phyloP scores from a whole-genome alignment of 441 rosid genomes.

The Erodium moschatum region DNA sequence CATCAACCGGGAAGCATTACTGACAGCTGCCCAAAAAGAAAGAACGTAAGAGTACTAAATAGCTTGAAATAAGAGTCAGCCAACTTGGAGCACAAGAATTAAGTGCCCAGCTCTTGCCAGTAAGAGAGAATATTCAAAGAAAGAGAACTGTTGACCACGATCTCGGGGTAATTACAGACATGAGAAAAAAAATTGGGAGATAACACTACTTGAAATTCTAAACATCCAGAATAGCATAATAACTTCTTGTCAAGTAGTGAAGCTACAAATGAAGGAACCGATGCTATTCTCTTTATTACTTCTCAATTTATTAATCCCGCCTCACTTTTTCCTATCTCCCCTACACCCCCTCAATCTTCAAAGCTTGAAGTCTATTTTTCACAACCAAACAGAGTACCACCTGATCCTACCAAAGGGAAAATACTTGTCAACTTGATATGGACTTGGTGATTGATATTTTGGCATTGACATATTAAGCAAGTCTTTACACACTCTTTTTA shows the following conservation, averaged over 20 bases:
- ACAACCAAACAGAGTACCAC: neutral
- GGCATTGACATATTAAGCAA: neutral
- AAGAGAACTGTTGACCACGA: neutral
- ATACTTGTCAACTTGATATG: neutral
- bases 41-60: constrained; percentile 9
- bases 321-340: neutral
- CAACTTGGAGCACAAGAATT: neutral
- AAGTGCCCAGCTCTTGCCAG: neutral
- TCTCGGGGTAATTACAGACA: neutral
- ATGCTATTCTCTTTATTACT: neutral
- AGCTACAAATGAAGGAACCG: neutral
- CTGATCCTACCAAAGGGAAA: neutral
- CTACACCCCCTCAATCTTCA: neutral
- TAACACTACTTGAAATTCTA: neutral
- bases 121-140: neutral
- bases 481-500: neutral
- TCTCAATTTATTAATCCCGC: neutral
- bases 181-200: neutral
- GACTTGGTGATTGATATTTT: neutral
- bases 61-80: neutral
- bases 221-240: neutral
- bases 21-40: constrained; percentile 43
- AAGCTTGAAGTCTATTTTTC: neutral
- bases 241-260: too few relatives aligned
- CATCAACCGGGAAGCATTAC: constrained; percentile 61